Percentiles rank a stretch among this genome's conserved stretches.
Evolutionary conservation across 108 stramenopile genomes (phyloP).

Genomic region (Skeletonema marinoi): DNA sequence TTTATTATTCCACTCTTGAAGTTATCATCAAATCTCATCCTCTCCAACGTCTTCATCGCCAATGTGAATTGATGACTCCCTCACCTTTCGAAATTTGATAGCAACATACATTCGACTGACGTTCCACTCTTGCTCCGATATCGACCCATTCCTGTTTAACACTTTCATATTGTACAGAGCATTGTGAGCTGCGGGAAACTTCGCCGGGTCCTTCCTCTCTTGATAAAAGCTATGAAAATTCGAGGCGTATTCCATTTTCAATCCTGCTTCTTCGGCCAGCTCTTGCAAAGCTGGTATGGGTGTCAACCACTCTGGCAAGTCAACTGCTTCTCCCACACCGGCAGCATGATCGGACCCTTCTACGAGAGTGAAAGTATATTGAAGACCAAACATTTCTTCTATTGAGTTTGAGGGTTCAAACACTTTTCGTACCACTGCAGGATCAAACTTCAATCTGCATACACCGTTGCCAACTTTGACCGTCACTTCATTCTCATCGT

Average conservation of each 20-base stretch:
- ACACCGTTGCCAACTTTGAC: constrained; percentile 72
- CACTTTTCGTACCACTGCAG: constrained; percentile 58
- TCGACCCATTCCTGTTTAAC: constrained; percentile 71
- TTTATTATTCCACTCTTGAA: neutral
- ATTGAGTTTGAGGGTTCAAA: constrained; percentile 40
- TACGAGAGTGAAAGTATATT: constrained; percentile 87
- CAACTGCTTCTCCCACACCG: constrained; percentile 85
- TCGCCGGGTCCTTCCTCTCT: constrained; percentile 58
- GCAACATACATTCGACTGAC: constrained; percentile 86
- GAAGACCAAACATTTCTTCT: constrained; percentile 82
- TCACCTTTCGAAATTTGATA: constrained; percentile 86
- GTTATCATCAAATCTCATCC: constrained; percentile 43
- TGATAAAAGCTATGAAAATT: constrained; percentile 89
- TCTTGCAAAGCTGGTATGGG: constrained; percentile 71
- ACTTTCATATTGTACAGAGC: constrained; percentile 90
- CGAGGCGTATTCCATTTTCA: constrained; percentile 74
- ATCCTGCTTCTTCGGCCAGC: constrained; percentile 73
- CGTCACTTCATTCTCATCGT: constrained; percentile 31
- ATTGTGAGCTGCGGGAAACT: constrained; percentile 60
- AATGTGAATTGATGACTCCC: constrained; percentile 64
- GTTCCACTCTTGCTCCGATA: constrained; percentile 87
- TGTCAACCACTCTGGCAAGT: constrained; percentile 89
- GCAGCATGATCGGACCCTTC: constrained; percentile 82
- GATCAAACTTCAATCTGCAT: constrained; percentile 73
- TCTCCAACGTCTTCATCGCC: constrained; percentile 68